Base-by-base conservation (phyloP, 2,329 filamentous ascomycete genomes). In the Aspergillus luchuensis region DNA sequence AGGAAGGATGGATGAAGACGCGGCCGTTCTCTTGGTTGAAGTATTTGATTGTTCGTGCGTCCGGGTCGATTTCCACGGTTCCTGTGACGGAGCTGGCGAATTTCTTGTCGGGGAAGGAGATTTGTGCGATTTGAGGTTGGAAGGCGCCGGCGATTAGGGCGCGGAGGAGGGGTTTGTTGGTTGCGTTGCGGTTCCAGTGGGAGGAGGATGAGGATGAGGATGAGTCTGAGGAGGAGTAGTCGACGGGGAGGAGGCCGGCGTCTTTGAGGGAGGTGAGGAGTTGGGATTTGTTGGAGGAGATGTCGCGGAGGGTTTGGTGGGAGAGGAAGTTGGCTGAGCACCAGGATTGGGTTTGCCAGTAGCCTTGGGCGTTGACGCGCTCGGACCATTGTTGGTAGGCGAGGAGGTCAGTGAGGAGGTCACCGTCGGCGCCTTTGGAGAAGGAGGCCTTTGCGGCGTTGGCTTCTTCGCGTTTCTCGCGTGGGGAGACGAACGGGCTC, bases 61-160 rank as follows among this genome's bases (percentile, higher is more conserved):
- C 94, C 0, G 94, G 94, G 72, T 99, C 95, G 6, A 97, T 83
- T 74, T 95, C 94, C 1, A 98, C 91, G 0, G 95, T 91, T 7
- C 95, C 95, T 1, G 91, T 91, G 64, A 96, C 86, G 2, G 91
- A 92, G 38, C 89, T 87, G 11, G 91, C 91, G 76, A 96, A 99
- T 76, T 97, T 98, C 81, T 96, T 96, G 78, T 97, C 92, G 0
- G 95, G 95, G 67, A 97, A 91, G 66, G 92, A 89, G 72, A 99
- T 97, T 56, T 93, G 87, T 13, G 92, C 92, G 65, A 97, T 87
- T 76, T 98, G 94, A 0, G 95, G 95, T 30, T 87, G 85, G 74
- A 92, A 91, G 3, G 90, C 87, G 3, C 88, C 89, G 4, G 89
- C 89, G 25, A 91, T 85, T 23, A 92, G 79, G 1, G 89, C 89